These are phyloP conservation scores for Salpingoeca rosetta DNA, from an alignment of 78 protist species.

Conservation along the genomic window DNA sequence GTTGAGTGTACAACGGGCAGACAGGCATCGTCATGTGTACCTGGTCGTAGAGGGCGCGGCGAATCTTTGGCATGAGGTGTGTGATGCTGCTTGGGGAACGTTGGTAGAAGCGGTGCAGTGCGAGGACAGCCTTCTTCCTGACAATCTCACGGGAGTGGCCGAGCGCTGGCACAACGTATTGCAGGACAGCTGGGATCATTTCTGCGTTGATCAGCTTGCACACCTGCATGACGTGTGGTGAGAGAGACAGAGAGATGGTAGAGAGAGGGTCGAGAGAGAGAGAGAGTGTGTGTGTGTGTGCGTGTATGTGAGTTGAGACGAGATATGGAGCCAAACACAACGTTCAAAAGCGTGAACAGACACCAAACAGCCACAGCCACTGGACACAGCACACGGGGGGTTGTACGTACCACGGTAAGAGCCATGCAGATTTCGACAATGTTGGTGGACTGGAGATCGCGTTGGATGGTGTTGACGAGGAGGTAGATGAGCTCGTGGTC, in stretches of 20 bases:
- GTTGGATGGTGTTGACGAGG: conserved; percentile 54
- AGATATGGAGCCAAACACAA: too few species aligned
- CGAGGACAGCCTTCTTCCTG: conserved; percentile 53
- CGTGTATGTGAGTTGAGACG: too few species aligned
- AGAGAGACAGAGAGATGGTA: too few species aligned
- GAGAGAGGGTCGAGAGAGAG: too few species aligned
- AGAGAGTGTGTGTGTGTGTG: too few species aligned
- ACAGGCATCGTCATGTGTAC: too few species aligned
- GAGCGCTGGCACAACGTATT: not conserved
- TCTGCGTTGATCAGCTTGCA: conserved; percentile 46
- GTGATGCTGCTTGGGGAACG: not conserved
- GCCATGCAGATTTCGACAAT: conserved; percentile 49
- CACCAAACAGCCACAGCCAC: conserved; percentile 5
- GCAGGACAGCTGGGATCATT: conserved; percentile 34
- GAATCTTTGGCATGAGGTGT: not conserved
- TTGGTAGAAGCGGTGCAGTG: conserved; percentile 25
- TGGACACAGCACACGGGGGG: not conserved
- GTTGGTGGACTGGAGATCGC: conserved; percentile 38
- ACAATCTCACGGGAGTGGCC: conserved; percentile 17
- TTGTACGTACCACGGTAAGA: conserved; percentile 10
- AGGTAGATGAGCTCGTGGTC: conserved; percentile 57
- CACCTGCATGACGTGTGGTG: too few species aligned
- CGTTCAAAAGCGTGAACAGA: too few species aligned
- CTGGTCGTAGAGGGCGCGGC: not conserved
- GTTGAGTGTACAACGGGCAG: too few species aligned